Evolutionary conservation across 345 rosid genomes (phyloP).

Genomic region (Hibiscus syriacus): DNA sequence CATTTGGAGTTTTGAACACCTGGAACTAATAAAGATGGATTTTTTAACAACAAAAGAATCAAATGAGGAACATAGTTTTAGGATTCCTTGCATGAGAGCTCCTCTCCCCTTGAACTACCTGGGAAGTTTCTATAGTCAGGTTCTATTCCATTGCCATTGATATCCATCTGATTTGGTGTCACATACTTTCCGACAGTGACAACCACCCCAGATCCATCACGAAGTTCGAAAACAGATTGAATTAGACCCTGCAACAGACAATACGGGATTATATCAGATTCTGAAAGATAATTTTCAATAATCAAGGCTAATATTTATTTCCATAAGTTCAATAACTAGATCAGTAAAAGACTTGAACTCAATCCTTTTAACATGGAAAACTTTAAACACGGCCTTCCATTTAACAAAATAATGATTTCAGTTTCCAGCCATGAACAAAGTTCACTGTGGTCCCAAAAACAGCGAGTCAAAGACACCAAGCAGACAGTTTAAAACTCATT

Average conservation of each 20-base stretch:
- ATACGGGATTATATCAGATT: neutral
- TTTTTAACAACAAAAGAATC: neutral
- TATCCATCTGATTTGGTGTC: slow-evolving; percentile 82
- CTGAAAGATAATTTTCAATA: neutral
- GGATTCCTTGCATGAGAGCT: neutral
- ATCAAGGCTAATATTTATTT: too few species aligned
- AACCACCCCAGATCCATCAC: slow-evolving; percentile 87
- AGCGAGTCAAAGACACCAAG: neutral
- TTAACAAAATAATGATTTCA: neutral
- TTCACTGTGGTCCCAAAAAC: neutral
- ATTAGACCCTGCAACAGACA: slow-evolving; percentile 61
- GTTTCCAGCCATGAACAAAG: neutral
- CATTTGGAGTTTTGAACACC: neutral
- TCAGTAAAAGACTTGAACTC: neutral
- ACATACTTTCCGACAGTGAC: slow-evolving; percentile 83
- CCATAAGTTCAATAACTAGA: neutral
- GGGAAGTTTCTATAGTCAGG: slow-evolving; percentile 65
- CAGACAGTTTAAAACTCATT: neutral
- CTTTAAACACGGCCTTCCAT: neutral
- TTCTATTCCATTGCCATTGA: slow-evolving; percentile 89
- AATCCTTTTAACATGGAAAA: neutral
- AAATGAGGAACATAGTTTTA: neutral
- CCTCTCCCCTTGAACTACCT: slow-evolving; percentile 29
- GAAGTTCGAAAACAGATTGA: slow-evolving; percentile 83
- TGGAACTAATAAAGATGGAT: neutral